Conservation (phyloP, 2,329 filamentous ascomycete genomes). For the Ceratocystis variospora region DNA sequence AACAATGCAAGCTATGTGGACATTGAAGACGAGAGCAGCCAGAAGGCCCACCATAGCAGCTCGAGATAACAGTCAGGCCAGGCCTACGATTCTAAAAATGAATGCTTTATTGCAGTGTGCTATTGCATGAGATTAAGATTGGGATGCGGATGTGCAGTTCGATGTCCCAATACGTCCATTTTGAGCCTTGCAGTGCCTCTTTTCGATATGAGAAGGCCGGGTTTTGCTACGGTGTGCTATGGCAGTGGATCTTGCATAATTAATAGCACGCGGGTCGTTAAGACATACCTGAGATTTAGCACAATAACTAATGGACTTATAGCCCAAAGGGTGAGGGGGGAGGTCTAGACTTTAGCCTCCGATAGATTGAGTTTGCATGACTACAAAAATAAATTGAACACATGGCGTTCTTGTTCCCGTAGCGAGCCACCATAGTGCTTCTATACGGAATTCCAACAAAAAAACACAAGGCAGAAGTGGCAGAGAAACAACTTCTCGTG, state of each 20-base stretch:
- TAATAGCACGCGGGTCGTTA: not conserved
- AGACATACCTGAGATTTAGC: no score
- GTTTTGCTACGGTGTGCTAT: not conserved
- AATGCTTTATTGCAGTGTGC: not conserved
- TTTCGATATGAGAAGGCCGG: not conserved
- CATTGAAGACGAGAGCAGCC: not conserved
- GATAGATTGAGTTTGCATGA: not conserved
- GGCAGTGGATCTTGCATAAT: not conserved
- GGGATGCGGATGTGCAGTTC: not conserved
- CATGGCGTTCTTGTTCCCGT: not conserved
- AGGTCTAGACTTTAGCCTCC: not conserved
- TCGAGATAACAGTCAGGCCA: not conserved
- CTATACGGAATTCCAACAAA: not conserved
- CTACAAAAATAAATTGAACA: not conserved
- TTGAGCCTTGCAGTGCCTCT: not conserved
- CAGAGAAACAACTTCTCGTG: not conserved
- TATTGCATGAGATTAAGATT: slow-evolving; percentile 6
- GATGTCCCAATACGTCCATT: not conserved
- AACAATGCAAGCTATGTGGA: not conserved
- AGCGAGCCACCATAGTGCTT: not conserved
- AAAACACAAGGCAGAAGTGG: not conserved
- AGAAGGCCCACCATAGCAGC: not conserved
- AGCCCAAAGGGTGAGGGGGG: not conserved
- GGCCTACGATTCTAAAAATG: not conserved
- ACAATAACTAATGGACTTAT: no score